Evolutionary conservation across 164 flowering plant species (phyloP).

Genomic region (Vitis amurensis): DNA sequence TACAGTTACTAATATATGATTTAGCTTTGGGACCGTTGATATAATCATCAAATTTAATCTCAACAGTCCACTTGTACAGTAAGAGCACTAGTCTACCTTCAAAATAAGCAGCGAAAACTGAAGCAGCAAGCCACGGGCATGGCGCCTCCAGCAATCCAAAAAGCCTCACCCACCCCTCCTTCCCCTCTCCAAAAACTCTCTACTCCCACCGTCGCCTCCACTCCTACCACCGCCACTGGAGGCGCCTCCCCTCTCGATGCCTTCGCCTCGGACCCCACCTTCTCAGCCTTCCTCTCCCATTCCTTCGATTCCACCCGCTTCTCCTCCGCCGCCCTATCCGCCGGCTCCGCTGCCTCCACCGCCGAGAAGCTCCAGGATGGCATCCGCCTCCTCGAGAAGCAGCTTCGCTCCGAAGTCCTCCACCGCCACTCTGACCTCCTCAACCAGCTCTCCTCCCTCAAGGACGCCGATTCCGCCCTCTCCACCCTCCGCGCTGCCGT

Average conservation of each 20-base stretch:
- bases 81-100: too few species aligned
- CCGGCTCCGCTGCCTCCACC: constrained; percentile 90
- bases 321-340: constrained; percentile 91
- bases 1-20: too few species aligned
- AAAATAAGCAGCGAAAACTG: not conserved
- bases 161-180: constrained; percentile 29
- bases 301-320: constrained; percentile 74
- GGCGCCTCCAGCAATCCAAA: constrained; percentile 30
- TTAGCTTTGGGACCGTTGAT: too few species aligned
- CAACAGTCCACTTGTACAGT: too few species aligned
- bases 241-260: constrained; percentile 49
- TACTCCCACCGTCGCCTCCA: constrained; percentile 34
- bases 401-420: constrained; percentile 82
- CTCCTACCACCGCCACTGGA: constrained; percentile 23
- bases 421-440: constrained; percentile 74
- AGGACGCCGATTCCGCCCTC: constrained; percentile 70
- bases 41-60: too few species aligned
- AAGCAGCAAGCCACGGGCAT: constrained; percentile 7
- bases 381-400: constrained; percentile 73
- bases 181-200: constrained; percentile 67
- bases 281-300: constrained; percentile 86
- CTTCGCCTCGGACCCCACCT: constrained; percentile 73
- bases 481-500: constrained; percentile 70
- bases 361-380: constrained; percentile 86
- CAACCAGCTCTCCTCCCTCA: constrained; percentile 73